Percentiles rank a stretch among this genome's conserved stretches.
phyloP scores from a whole-genome alignment of 2,329 filamentous ascomycete species.

The Paraconiothyrium sp. region DNA sequence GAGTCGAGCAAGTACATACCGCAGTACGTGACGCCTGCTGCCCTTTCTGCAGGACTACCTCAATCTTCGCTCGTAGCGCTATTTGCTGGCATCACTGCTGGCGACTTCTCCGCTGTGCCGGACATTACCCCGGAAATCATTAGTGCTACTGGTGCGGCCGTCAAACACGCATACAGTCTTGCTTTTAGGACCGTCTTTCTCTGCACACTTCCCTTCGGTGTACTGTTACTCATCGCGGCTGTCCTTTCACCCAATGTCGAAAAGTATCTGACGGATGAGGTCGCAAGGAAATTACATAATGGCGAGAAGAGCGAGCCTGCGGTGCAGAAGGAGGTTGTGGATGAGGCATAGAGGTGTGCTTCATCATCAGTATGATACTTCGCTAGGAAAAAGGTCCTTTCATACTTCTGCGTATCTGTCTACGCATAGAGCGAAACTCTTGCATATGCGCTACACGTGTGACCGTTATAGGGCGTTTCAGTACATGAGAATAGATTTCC shows the following conservation, averaged over 20 bases:
- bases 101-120: conserved; percentile 33
- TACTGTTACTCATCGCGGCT: conserved; percentile 49
- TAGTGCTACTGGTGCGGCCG: conserved; percentile 22
- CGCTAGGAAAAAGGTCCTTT: too few species aligned
- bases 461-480: too few species aligned
- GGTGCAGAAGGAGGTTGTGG: conserved; percentile 29
- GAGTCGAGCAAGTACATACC: conserved; percentile 31
- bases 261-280: conserved; percentile 55
- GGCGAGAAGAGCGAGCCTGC: conserved; percentile 22
- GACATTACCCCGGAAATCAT: conserved; percentile 33
- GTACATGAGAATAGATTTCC: too few species aligned
- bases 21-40: conserved; percentile 34
- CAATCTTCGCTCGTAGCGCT: conserved; percentile 30
- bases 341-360: conserved; percentile 14
- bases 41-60: conserved; percentile 30
- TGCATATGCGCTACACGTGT: too few species aligned
- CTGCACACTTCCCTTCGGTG: conserved; percentile 49
- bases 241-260: conserved; percentile 56
- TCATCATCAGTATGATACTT: background rate
- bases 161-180: conserved; percentile 35
- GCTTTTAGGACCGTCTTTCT: conserved; percentile 59
- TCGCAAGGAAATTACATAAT: conserved; percentile 56
- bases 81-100: conserved; percentile 31
- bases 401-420: too few species aligned
- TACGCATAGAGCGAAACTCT: too few species aligned